phyloP scores from a whole-genome alignment of 129 eudicot species.

The Scalesia atractyloides region DNA sequence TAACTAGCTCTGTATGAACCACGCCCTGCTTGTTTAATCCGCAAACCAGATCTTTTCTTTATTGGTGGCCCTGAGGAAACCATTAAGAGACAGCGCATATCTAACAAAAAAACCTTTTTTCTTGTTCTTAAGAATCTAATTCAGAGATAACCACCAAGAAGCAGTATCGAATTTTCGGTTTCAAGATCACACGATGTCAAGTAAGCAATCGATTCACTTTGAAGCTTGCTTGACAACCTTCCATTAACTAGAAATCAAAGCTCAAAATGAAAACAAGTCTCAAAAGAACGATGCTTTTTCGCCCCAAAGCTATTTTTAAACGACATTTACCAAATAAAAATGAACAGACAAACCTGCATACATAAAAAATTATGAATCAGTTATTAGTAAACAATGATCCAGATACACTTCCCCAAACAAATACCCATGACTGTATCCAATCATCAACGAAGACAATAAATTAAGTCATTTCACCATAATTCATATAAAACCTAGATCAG shows the following conservation, averaged over 20 bases:
- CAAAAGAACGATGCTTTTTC: constrained; percentile 5
- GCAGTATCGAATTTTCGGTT: neutral
- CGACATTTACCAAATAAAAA: constrained; percentile 12
- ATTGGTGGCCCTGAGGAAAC: constrained; percentile 85
- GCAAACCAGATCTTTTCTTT: constrained; percentile 80
- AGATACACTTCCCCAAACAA: too few relatives aligned
- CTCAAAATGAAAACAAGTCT: neutral
- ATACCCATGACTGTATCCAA: neutral
- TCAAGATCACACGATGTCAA: constrained; percentile 8
- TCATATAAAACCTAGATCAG: neutral
- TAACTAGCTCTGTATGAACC: constrained; percentile 92
- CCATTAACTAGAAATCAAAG: constrained; percentile 22
- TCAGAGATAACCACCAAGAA: constrained; percentile 28
- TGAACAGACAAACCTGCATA: constrained; percentile 42
- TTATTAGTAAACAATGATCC: neutral
- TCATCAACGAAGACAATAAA: neutral
- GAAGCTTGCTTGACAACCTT: constrained; percentile 5
- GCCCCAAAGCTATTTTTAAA: constrained; percentile 2
- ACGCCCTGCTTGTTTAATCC: constrained; percentile 90
- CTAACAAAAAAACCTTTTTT: constrained; percentile 21
- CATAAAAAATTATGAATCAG: constrained; percentile 5
- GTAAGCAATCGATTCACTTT: constrained; percentile 1
- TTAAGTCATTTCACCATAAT: neutral
- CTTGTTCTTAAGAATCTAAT: constrained; percentile 27
- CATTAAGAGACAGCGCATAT: constrained; percentile 53